These are phyloP conservation scores for Tulasnella calospora DNA, from an alignment of 768 basidiomycete species.

Conservation along the genomic window DNA sequence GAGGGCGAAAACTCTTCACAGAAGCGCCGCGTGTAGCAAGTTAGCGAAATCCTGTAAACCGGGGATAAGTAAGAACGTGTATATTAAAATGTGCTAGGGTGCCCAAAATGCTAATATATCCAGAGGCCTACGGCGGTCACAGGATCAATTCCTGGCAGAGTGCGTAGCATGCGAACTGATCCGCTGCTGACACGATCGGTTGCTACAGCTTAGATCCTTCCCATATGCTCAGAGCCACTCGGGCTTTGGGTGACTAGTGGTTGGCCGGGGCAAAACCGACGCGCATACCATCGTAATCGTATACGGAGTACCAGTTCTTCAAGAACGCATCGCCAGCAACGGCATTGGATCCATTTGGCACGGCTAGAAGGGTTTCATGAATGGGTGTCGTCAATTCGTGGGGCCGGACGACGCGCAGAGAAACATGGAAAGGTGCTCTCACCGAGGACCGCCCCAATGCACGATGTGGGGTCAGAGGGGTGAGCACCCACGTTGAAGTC, in stretches of 20 bases:
- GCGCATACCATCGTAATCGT: background rate
- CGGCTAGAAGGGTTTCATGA: background rate
- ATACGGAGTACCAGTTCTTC: background rate
- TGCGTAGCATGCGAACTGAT: background rate
- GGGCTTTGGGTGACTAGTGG: background rate
- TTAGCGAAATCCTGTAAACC: background rate
- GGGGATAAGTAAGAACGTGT: background rate
- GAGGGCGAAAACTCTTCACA: background rate
- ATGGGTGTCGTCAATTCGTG: background rate
- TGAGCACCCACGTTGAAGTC: slow-evolving; percentile 35
- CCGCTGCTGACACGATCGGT: background rate
- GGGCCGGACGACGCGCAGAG: background rate
- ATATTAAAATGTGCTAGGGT: background rate
- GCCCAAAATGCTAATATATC: background rate
- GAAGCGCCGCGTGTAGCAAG: too few relatives aligned
- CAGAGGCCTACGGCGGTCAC: background rate
- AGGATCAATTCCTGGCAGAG: background rate
- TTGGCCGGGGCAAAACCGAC: background rate
- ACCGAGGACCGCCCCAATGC: background rate
- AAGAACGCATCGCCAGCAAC: background rate
- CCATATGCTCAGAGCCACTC: background rate
- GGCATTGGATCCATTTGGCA: background rate
- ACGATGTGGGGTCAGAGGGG: background rate
- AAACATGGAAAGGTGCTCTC: background rate
- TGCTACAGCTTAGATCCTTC: background rate